Conservation (phyloP, 306 rosid species). For the Glycine latifolia region DNA sequence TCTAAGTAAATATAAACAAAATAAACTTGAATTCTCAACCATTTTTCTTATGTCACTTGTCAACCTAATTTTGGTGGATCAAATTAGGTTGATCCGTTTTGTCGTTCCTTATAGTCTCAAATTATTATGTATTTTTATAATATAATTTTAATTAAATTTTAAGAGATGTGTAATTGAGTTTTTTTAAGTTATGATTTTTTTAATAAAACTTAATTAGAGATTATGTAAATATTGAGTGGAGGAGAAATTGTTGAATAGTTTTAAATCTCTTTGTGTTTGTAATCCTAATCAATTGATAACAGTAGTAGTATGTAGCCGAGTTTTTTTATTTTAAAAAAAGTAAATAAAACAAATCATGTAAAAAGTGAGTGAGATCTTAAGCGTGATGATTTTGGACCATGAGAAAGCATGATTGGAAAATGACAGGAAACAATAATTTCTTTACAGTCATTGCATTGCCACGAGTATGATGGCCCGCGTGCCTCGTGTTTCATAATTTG, state of each 20-base stretch:
- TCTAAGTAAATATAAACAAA: too few species aligned
- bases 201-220: background rate
- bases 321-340: too few species aligned
- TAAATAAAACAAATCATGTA: too few species aligned
- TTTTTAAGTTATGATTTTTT: too few species aligned
- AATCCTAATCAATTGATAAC: too few species aligned
- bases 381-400: background rate
- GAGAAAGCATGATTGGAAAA: background rate
- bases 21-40: too few species aligned
- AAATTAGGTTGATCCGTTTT: too few species aligned
- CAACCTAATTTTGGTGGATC: too few species aligned
- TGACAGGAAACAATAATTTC: background rate
- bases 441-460: background rate
- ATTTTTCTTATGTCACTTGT: too few species aligned
- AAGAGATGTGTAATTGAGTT: background rate
- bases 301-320: too few species aligned
- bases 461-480: slow-evolving; percentile 19
- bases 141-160: background rate
- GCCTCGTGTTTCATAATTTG: slow-evolving; percentile 3
- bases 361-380: background rate
- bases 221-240: background rate
- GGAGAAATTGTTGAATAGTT: background rate
- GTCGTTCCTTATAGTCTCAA: too few species aligned
- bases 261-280: background rate
- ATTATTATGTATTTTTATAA: too few species aligned